Evolutionary conservation across 306 rosid species (phyloP), one percentile per base, ranked within the genome.

Genomic region (Quercus dentata): DNA sequence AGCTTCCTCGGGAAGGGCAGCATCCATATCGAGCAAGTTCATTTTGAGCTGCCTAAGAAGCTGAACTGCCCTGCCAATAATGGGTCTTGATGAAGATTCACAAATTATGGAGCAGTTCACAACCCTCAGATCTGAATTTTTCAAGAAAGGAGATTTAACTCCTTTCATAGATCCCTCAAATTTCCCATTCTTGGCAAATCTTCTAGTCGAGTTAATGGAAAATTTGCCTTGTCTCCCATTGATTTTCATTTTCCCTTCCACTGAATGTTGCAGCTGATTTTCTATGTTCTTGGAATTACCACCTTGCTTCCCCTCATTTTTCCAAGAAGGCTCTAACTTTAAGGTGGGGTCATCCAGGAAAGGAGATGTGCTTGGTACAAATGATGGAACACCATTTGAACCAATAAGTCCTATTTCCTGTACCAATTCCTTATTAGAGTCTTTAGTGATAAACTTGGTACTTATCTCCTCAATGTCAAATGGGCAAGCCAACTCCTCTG

Each of bases 1-100:
- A 75, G 96, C 94, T 79, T 84, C 89, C 49, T 90, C 85, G 12
- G 92, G 89, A 35, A 95, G 88, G 10, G 92, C 91, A 82, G 99
- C 97, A 73, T 95, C 98, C 87, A 95, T 95, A 74, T 95, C 98
- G 79, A 92, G 98, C 19, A 95, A 88, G 87, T 84, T 88, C 57
- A 87, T 90, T 87, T 92, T 95, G 69, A 92, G 89, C 81, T 79
- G 88, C 92, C 88, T 91, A 70, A 76, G 85, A 81, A 95, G 88
- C 64, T 86, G 92, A 83, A 83, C 87, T 85, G 86, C 62, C 27
- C 62, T 92, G 33, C 99, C 99, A 77, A 86, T 89, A 75, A 95
- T 69, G 46, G 97, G 97, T 85, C 88, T 91, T 85, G 86, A 84
- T n/a, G 99, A 91, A 79, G 95, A 87, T 79, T 65, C 81, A 28